Percentiles rank a stretch among this genome's conserved stretches.
Evolutionary conservation across 2,329 filamentous ascomycete genomes (phyloP).

Genomic region (Trichoderma sp.): DNA sequence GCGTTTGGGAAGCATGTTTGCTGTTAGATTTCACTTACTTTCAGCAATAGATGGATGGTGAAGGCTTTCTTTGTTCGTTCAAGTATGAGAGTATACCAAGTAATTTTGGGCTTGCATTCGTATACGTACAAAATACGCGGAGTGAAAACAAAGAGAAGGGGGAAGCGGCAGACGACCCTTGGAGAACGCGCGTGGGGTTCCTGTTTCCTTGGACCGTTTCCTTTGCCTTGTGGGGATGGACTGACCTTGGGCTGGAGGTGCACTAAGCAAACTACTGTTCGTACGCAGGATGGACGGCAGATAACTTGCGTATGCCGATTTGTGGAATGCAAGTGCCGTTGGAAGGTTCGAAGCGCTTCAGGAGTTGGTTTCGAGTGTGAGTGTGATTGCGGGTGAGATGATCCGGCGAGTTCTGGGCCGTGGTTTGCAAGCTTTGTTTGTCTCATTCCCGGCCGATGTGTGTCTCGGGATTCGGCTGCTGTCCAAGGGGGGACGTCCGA

Average conservation of each 20-base stretch:
- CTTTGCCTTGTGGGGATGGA: constrained; percentile 15
- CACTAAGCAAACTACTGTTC: neutral
- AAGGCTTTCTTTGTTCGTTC: neutral
- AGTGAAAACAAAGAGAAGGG: neutral
- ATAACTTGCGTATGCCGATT: neutral
- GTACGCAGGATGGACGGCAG: neutral
- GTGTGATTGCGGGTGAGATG: neutral
- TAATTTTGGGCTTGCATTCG: neutral
- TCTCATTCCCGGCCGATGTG: neutral
- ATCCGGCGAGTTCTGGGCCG: neutral
- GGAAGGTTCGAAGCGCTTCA: constrained; percentile 8
- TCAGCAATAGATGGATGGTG: neutral
- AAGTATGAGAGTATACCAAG: neutral
- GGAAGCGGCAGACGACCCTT: neutral
- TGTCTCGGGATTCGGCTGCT: constrained; percentile 18
- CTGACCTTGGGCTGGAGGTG: neutral
- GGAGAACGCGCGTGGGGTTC: constrained; percentile 7
- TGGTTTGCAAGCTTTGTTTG: neutral
- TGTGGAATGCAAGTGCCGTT: neutral
- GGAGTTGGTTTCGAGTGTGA: neutral
- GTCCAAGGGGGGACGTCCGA: neutral
- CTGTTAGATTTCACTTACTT: neutral
- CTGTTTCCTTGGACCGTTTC: neutral
- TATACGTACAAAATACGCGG: neutral
- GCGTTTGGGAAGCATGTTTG: neutral